phyloP scores from a whole-genome alignment of 345 rosid species.

The Rhizophora apiculata region DNA sequence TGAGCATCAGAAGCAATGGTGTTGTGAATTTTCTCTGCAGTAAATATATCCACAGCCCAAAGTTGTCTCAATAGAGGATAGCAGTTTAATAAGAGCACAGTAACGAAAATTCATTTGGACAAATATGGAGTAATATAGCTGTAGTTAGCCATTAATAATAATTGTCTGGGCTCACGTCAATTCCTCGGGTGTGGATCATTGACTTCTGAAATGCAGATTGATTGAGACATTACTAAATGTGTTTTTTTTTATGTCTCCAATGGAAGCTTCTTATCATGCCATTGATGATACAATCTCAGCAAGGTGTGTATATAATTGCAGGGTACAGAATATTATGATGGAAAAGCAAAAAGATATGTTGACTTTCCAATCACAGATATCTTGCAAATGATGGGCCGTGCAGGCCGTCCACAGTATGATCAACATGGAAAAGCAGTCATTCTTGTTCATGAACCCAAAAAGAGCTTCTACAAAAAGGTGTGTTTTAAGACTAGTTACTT shows the following conservation, averaged over 20 bases:
- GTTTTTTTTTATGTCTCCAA: too few relatives aligned
- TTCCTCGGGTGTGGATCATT: too few relatives aligned
- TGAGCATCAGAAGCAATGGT: too few relatives aligned
- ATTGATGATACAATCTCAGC: background rate
- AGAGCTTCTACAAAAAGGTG: conserved; percentile 97
- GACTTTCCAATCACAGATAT: conserved; percentile 96
- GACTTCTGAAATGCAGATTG: background rate
- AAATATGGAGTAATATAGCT: background rate
- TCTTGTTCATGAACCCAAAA: conserved; percentile 98
- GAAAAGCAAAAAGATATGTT: conserved; percentile 91
- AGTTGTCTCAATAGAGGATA: too few relatives aligned
- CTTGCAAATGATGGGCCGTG: conserved; percentile 99
- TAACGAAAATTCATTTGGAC: background rate
- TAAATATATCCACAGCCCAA: too few relatives aligned
- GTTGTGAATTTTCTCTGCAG: too few relatives aligned
- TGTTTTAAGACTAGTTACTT: conserved; percentile 3
- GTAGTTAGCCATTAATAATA: too few relatives aligned
- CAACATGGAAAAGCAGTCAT: conserved; percentile 98
- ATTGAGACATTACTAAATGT: background rate
- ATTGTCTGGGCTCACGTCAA: too few relatives aligned
- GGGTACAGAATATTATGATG: conserved; percentile 98
- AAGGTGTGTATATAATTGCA: conserved; percentile 27
- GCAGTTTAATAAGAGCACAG: too few relatives aligned
- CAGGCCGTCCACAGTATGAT: conserved; percentile 98
- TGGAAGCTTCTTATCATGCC: too few relatives aligned